Percentiles rank a stretch among this genome's conserved stretches.
Evolutionary conservation across 1,284 basidiomycete genomes (phyloP).

Genomic region (Trametes sp.): DNA sequence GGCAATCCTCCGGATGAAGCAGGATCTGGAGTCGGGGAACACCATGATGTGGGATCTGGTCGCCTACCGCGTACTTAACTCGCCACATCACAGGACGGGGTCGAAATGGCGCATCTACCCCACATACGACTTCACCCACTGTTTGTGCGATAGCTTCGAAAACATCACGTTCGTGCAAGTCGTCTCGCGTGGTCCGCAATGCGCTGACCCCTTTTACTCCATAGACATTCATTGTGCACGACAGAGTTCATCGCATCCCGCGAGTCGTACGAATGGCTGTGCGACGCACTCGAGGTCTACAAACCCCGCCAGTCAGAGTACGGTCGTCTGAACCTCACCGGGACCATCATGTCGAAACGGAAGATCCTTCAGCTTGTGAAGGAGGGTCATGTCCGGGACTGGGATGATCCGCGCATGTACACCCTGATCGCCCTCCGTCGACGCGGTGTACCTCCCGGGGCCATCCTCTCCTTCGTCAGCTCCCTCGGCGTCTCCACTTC

Average conservation of each 20-base stretch:
- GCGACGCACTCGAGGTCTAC: constrained; percentile 96
- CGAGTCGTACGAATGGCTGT: constrained; percentile 99
- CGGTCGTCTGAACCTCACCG: constrained; percentile 92
- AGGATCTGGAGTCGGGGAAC: constrained; percentile 92
- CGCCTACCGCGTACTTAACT: constrained; percentile 92
- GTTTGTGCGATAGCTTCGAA: constrained; percentile 97
- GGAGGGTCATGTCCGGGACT: constrained; percentile 85
- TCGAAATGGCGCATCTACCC: constrained; percentile 96
- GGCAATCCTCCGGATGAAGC: constrained; percentile 97
- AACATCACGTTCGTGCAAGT: constrained; percentile 87
- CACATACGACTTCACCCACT: constrained; percentile 99
- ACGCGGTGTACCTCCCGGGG: constrained; percentile 95
- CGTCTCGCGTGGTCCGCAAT: not conserved
- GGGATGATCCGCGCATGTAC: constrained; percentile 99
- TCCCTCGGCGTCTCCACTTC: constrained; percentile 92
- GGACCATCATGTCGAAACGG: constrained; percentile 97
- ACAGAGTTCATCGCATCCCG: constrained; percentile 97
- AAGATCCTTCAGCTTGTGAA: constrained; percentile 94
- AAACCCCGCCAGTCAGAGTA: constrained; percentile 99
- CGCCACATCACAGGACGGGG: constrained; percentile 93
- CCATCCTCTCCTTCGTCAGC: constrained; percentile 93
- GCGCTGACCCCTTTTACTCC: constrained; percentile 1
- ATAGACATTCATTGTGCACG: constrained; percentile 96
- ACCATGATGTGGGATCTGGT: constrained; percentile 99
- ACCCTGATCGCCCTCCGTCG: constrained; percentile 95